Base-by-base conservation (phyloP, 2,329 filamentous ascomycete genomes). In the Aspergillus transmontanensis region DNA sequence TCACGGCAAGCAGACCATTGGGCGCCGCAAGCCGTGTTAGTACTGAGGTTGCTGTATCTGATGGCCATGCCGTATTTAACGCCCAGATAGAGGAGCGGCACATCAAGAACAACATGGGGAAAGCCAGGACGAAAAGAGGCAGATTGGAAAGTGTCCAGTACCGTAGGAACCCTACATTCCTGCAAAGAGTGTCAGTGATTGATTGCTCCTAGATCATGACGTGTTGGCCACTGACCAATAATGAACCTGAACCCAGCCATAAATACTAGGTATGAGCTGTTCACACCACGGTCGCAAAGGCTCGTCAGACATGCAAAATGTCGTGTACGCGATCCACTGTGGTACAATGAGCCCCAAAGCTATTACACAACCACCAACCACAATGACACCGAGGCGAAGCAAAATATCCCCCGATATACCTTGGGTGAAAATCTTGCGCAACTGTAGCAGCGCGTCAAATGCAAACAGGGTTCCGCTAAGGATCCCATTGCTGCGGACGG, bases 61-160 rank as follows among this genome's bases (percentile, higher is more conserved):
- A 55, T 6, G 69, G 68, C 39, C 62, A 51, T 26, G 32, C 41
- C 41, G 65, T 65, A 32, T 67, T 66, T 79, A 83, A 68, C 72
- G 72, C 78, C 79, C 79, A 82, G 51, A 77, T 61, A 9, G 87
- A 85, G 21, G 93, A 96, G 50, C 77, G 80, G 39, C 87, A 75
- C 66, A 96, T 79, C 10, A 97, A 75, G 41, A 81, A 80, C 57
- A 97, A 81, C 83, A 94, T 90, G 1, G 95, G 95, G 0, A 86
- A 78, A 1, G 94, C 94, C 12, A 99, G 85, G 26, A 94, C 71
- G 78, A 99, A 99, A 1, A 99, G 84, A 0, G 95, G 95, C 11
- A 95, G 74, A 73, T 99, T 97, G 6, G 90, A 87, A 0, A 90
- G 67, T 0, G 89, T 96, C 95, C 95, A 99, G 81, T 99, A 99